phyloP scores from a whole-genome alignment of 805 yeast species.

The Yarrowia divulgata region DNA sequence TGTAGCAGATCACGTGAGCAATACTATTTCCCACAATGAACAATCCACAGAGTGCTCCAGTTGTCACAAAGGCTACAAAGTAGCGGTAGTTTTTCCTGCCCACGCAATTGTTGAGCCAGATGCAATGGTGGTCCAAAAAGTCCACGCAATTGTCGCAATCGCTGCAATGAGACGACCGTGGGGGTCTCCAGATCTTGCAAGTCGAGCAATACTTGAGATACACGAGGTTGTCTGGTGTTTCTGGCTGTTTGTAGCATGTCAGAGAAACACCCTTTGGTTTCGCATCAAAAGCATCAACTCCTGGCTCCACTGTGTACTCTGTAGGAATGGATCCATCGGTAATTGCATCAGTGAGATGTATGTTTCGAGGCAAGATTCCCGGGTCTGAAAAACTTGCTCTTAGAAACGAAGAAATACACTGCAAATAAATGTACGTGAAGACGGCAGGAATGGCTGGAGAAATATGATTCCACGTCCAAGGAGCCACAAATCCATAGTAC shows the following conservation, averaged over 20 bases:
- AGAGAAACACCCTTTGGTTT: no score
- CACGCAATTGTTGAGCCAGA: conserved; percentile 75
- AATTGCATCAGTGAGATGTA: conserved; percentile 60
- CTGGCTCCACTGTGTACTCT: conserved; percentile 62
- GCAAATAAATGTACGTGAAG: conserved; percentile 65
- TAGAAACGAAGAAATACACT: conserved; percentile 58
- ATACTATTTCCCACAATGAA: conserved; percentile 50
- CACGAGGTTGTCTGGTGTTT: conserved; percentile 49
- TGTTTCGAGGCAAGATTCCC: conserved; percentile 69
- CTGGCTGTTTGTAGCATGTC: background rate
- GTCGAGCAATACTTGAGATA: conserved; percentile 65
- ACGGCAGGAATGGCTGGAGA: conserved; percentile 64
- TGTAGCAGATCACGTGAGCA: conserved; percentile 48
- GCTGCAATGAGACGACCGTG: conserved; percentile 77
- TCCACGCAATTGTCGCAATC: conserved; percentile 70
- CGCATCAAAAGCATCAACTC: conserved; percentile 55
- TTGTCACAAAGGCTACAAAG: conserved; percentile 54
- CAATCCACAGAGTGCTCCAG: conserved; percentile 49
- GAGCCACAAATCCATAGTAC: conserved; percentile 58
- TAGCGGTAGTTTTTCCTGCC: conserved; percentile 72
- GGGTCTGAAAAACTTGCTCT: conserved; percentile 70
- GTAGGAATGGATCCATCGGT: conserved; percentile 54
- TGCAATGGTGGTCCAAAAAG: conserved; percentile 76
- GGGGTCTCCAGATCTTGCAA: conserved; percentile 79
- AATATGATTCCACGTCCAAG: conserved; percentile 64